phyloP scores from a whole-genome alignment of 2,329 filamentous ascomycete species.

The Alternaria triticina region DNA sequence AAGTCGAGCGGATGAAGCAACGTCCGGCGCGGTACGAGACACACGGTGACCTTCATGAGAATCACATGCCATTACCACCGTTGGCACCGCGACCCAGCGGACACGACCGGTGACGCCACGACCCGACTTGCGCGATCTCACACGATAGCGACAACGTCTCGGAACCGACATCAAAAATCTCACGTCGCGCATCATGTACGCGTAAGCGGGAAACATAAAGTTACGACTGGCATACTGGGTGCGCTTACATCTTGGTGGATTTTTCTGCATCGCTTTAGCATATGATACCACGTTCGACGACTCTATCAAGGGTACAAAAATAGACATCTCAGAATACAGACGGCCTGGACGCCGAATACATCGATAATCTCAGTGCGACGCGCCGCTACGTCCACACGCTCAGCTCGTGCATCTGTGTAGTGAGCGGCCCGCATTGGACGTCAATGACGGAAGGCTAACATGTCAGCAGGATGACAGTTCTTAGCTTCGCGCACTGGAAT shows the following conservation, averaged over 20 bases:
- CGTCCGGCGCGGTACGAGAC: not conserved
- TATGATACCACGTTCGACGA: not conserved
- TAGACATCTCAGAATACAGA: not conserved
- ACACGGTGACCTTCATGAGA: not conserved
- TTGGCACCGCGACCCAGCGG: not conserved
- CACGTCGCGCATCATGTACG: not conserved
- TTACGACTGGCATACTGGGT: not conserved
- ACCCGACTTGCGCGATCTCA: not conserved
- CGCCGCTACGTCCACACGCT: not conserved
- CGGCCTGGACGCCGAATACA: not conserved
- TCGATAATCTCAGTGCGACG: not conserved
- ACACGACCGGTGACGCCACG: not conserved
- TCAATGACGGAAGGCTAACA: not conserved
- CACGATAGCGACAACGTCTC: not conserved
- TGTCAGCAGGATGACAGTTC: not conserved
- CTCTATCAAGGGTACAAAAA: slow-evolving; percentile 7
- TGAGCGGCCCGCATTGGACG: not conserved
- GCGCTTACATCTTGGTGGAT: not conserved
- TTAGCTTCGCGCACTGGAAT: not conserved
- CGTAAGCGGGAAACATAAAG: not conserved
- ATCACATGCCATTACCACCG: slow-evolving; percentile 3
- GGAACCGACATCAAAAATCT: not conserved
- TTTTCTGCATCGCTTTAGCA: not conserved
- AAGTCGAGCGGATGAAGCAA: slow-evolving; percentile 14
- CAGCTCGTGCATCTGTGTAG: not conserved